phyloP scores from a whole-genome alignment of 345 rosid genomes.

The Leavenworthia alabamica region DNA sequence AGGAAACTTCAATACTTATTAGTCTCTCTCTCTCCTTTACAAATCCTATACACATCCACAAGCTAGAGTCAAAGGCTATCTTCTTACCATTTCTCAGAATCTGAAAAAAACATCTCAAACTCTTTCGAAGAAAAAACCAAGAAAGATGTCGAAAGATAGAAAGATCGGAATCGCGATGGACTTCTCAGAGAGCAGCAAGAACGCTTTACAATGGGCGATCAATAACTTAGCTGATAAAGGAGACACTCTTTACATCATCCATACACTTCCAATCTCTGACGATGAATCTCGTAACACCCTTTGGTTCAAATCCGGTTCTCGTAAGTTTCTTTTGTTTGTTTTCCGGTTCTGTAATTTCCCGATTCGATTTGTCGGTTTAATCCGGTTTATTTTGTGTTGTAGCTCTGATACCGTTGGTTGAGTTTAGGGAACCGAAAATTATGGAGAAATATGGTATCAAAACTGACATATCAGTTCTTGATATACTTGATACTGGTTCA shows the following conservation, averaged over 20 bases:
- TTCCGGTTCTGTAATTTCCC: not conserved
- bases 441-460: constrained; percentile 56
- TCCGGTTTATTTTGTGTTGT: constrained; percentile 1
- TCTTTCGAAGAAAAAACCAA: not conserved
- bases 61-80: not conserved
- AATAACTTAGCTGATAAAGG: constrained; percentile 69
- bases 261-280: constrained; percentile 40
- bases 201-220: constrained; percentile 80
- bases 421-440: constrained; percentile 76
- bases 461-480: constrained; percentile 57
- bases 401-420: constrained; percentile 84
- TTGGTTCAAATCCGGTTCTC: constrained; percentile 62
- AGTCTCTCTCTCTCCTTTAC: not conserved
- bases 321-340: constrained; percentile 31
- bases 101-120: not conserved
- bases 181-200: constrained; percentile 87
- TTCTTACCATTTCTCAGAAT: not conserved
- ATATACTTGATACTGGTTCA: constrained; percentile 76
- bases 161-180: constrained; percentile 85
- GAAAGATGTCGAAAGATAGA: constrained; percentile 58
- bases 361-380: not conserved
- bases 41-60: not conserved
- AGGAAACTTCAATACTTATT: constrained; percentile 9
- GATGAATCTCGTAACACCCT: constrained; percentile 48
- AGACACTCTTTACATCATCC: constrained; percentile 67